Percentiles rank a stretch among this genome's conserved stretches.
Conservation (phyloP, 1,284 basidiomycete genomes). For the Termitomyces sp. region DNA sequence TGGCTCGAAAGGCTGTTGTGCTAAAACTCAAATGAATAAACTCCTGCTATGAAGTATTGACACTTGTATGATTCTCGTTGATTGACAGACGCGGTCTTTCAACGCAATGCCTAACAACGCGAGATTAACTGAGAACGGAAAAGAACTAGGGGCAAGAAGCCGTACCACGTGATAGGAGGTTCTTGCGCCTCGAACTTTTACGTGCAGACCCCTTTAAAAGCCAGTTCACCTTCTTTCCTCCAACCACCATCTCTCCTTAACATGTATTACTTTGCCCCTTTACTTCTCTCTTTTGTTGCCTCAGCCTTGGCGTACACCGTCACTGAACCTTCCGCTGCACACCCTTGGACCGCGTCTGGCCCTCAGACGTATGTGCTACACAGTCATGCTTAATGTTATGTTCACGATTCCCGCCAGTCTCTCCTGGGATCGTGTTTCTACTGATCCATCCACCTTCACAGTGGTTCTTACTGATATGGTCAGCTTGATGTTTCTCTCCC, state of each 20-base stretch:
- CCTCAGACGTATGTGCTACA: constrained; percentile 38
- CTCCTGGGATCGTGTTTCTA: constrained; percentile 14
- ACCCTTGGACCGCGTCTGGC: constrained; percentile 57
- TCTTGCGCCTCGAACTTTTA: constrained; percentile 10
- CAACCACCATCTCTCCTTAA: constrained; percentile 14
- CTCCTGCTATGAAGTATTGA: constrained; percentile 3
- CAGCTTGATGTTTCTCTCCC: not conserved
- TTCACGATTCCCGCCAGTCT: constrained; percentile 9
- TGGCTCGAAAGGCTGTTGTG: not conserved
- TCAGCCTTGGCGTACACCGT: constrained; percentile 59
- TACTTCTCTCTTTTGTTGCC: constrained; percentile 49
- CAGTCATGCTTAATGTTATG: not conserved
- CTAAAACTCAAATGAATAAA: not conserved
- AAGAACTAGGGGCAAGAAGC: constrained; percentile 6
- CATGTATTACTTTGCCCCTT: constrained; percentile 43
- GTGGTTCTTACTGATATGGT: constrained; percentile 63
- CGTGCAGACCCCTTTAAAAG: constrained; percentile 12
- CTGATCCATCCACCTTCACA: constrained; percentile 51
- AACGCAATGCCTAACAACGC: not conserved
- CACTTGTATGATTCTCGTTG: constrained; percentile 5
- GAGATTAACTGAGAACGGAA: not conserved
- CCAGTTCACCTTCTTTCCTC: constrained; percentile 10
- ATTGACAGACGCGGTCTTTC: not conserved
- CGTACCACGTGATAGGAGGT: constrained; percentile 13
- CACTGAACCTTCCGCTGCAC: constrained; percentile 41